phyloP scores from a whole-genome alignment of 1,284 basidiomycete species.

The Cutaneotrichosporon cutaneum region DNA sequence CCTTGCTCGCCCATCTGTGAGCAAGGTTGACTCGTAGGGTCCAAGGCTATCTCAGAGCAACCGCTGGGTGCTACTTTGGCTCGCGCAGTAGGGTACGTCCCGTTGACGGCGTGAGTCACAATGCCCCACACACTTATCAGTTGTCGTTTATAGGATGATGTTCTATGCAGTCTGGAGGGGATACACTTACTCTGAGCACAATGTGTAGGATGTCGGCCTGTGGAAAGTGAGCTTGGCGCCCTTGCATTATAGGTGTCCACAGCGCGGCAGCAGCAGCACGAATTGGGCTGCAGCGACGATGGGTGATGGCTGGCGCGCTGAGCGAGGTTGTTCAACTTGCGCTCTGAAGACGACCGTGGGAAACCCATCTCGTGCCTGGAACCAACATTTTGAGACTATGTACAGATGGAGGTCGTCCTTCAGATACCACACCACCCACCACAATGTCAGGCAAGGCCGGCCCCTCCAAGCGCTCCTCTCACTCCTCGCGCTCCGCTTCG shows the following conservation, averaged over 20 bases:
- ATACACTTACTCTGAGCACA: too few species aligned
- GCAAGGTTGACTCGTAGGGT: conserved; percentile 23
- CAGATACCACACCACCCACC: neutral
- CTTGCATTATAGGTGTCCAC: too few species aligned
- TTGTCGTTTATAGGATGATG: neutral
- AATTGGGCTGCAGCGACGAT: too few species aligned
- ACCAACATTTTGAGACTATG: conserved; percentile 10
- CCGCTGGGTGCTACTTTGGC: conserved; percentile 27
- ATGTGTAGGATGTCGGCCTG: too few species aligned
- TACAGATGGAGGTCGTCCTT: neutral
- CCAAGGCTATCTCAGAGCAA: conserved; percentile 20
- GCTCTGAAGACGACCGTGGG: conserved; percentile 11
- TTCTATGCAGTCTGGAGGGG: too few species aligned
- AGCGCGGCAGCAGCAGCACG: too few species aligned
- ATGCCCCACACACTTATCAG: conserved; percentile 20
- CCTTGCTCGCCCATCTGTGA: conserved; percentile 10
- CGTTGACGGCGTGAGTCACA: conserved; percentile 26
- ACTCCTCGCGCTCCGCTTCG: neutral
- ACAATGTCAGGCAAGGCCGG: conserved; percentile 12
- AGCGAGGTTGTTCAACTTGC: too few species aligned
- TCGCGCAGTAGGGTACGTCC: conserved; percentile 18
- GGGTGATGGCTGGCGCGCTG: too few species aligned
- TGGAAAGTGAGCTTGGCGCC: too few species aligned
- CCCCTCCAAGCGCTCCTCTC: conserved; percentile 11
- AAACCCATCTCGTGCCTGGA: neutral